Conservation (phyloP, 345 rosid genomes). For the Eucalyptus cloeziana region DNA sequence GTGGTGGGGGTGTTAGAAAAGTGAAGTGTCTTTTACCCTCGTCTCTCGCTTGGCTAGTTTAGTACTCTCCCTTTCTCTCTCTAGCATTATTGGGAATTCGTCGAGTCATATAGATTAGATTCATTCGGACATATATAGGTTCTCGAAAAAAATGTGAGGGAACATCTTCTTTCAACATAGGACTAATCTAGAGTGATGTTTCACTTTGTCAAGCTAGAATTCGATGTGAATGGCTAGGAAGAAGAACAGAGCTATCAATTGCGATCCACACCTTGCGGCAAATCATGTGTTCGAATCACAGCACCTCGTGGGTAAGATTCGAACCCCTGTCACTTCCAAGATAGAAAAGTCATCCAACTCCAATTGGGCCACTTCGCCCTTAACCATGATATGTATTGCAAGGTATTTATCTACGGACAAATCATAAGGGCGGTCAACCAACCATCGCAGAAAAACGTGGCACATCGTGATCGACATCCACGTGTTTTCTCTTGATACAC, state of each 20-base stretch:
- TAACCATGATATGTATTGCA: neutral
- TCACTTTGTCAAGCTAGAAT: neutral
- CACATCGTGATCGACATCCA: neutral
- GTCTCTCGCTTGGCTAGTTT: neutral
- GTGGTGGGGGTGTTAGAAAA: constrained; percentile 29
- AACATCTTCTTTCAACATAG: neutral
- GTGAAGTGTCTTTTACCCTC: constrained; percentile 7
- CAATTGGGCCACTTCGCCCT: neutral
- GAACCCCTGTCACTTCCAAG: neutral
- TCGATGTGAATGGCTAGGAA: neutral
- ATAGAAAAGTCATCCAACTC: neutral
- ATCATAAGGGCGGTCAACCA: neutral
- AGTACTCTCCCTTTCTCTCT: neutral
- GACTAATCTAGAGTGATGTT: neutral
- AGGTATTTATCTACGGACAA: neutral
- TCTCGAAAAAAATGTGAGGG: neutral
- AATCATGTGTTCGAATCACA: neutral
- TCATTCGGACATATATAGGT: neutral
- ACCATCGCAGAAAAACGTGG: neutral
- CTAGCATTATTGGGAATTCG: neutral
- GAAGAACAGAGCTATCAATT: neutral
- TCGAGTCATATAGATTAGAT: neutral
- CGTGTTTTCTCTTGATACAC: neutral
- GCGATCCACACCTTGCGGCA: neutral
- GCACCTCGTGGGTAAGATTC: neutral